phyloP scores from a whole-genome alignment of 2,329 filamentous ascomycete species.

The Cordyceps fumosorosea region DNA sequence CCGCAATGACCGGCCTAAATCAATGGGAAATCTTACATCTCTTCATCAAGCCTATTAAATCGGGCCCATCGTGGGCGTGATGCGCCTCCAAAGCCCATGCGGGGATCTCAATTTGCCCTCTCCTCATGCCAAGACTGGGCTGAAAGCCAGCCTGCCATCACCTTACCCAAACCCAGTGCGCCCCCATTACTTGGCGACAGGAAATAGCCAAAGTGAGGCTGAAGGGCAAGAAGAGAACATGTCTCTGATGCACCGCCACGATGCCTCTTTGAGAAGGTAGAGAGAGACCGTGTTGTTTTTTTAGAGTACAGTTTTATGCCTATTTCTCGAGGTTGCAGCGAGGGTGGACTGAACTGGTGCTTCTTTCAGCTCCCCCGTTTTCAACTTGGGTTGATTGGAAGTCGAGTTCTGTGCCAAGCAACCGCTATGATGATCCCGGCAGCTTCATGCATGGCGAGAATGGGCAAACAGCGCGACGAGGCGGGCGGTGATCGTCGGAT shows the following conservation, averaged over 20 bases:
- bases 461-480: neutral
- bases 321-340: constrained; percentile 3
- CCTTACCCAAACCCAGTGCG: neutral
- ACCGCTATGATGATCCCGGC: neutral
- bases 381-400: neutral
- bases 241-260: neutral
- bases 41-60: neutral
- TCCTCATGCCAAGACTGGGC: constrained; percentile 1
- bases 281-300: neutral
- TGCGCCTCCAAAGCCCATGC: neutral
- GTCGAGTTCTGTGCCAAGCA: neutral
- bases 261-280: constrained; percentile 1
- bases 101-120: neutral
- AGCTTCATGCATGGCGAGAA: neutral
- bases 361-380: constrained; percentile 6
- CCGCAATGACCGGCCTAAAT: neutral
- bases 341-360: neutral
- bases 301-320: neutral
- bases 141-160: neutral
- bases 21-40: neutral
- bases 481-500: neutral
- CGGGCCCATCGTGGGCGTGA: neutral
- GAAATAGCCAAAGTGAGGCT: neutral
- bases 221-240: neutral
- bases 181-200: neutral